A percentile compares a stretch with the other conserved stretches of the same genome.
Evolutionary conservation across 202 grass and related monocot genomes (phyloP).

Genomic region (Dendrocalamus latiflorus): DNA sequence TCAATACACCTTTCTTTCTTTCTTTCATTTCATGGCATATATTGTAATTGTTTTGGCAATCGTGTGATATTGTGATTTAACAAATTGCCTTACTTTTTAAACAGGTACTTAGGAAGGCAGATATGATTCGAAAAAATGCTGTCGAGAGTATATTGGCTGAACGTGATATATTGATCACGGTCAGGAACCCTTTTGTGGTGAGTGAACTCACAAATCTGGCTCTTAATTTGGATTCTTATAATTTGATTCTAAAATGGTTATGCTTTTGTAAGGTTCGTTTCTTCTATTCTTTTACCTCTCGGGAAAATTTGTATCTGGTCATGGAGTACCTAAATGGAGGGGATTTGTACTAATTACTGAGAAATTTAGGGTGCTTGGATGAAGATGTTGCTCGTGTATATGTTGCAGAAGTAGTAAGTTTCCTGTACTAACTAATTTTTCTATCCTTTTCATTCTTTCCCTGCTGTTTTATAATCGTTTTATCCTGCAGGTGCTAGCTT

Average conservation of each 20-base stretch:
- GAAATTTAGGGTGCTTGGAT: slow-evolving; percentile 97
- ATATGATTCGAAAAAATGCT: slow-evolving; percentile 99
- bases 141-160: slow-evolving; percentile 99
- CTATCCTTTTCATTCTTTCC: not conserved
- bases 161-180: slow-evolving; percentile 94
- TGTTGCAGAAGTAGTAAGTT: slow-evolving; percentile 99
- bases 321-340: slow-evolving; percentile 99
- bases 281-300: slow-evolving; percentile 99
- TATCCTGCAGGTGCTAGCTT: slow-evolving; percentile 78
- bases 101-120: slow-evolving; percentile 96
- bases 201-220: slow-evolving; percentile 32
- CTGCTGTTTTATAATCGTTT: slow-evolving; percentile 16
- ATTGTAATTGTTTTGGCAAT: slow-evolving; percentile 3
- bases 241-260: slow-evolving; percentile 33
- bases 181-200: slow-evolving; percentile 99
- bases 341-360: slow-evolving; percentile 90
- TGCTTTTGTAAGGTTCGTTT: slow-evolving; percentile 83
- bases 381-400: slow-evolving; percentile 97
- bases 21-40: not conserved
- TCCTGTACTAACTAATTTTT: slow-evolving; percentile 16
- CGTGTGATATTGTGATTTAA: not conserved
- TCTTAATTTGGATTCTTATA: slow-evolving; percentile 8
- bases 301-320: slow-evolving; percentile 97
- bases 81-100: slow-evolving; percentile 23
- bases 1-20: not conserved